A percentile compares a stretch with the other conserved stretches of the same genome.
Conservation (phyloP, 306 rosid genomes). For the Quercus parvula region DNA sequence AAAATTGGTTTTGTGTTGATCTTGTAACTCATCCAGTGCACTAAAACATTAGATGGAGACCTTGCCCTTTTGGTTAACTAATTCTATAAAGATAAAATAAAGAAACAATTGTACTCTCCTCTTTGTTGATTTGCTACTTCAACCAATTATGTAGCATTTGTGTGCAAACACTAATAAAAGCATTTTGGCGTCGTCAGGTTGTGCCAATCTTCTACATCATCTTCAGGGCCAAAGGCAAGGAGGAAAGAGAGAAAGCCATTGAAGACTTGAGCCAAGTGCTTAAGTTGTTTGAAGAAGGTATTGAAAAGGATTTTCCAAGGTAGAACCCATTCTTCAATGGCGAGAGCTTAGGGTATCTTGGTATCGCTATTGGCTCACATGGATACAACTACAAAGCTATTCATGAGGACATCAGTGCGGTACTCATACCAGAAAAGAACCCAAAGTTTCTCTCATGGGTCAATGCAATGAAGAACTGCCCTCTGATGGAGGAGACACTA, state of each 20-base stretch:
- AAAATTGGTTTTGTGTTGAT: too few relatives aligned
- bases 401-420: not conserved
- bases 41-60: too few relatives aligned
- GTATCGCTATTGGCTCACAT: not conserved
- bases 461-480: constrained; percentile 9
- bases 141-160: too few relatives aligned
- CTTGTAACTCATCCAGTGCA: too few relatives aligned
- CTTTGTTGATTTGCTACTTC: too few relatives aligned
- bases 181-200: not conserved
- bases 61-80: too few relatives aligned
- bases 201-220: not conserved
- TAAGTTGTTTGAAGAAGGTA: not conserved
- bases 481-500: constrained; percentile 34
- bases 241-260: not conserved
- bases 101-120: too few relatives aligned
- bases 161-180: not conserved
- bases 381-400: not conserved
- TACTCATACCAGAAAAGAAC: not conserved
- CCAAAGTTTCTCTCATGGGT: too few relatives aligned
- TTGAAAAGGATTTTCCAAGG: not conserved
- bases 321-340: not conserved
- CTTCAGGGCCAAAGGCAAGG: not conserved
- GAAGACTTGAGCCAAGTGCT: not conserved
- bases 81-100: too few relatives aligned
- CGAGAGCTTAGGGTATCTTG: not conserved